A percentile compares a stretch with the other conserved stretches of the same genome.
Evolutionary conservation across 768 basidiomycete species (phyloP).

Genomic region (Auricularia sp.): DNA sequence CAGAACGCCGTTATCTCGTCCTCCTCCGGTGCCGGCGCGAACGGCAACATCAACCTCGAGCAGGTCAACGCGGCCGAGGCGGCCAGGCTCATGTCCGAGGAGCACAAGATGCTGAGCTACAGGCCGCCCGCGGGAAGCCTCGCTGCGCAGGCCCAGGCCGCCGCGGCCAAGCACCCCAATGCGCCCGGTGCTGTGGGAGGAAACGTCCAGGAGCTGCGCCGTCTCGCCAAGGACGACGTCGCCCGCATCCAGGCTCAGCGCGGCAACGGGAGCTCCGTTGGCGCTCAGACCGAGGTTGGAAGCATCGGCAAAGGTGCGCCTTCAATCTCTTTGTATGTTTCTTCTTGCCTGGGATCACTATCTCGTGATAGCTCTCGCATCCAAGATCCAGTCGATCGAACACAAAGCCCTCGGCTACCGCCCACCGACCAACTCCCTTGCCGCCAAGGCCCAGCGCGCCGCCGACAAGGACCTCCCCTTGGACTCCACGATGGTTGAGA

Average conservation of each 20-base stretch:
- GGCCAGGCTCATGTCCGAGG: slow-evolving; percentile 16
- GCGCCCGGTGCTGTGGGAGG: neutral
- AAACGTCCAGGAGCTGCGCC: neutral
- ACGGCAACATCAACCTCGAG: slow-evolving; percentile 9
- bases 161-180: neutral
- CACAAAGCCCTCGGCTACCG: slow-evolving; percentile 10
- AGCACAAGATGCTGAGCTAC: slow-evolving; percentile 18
- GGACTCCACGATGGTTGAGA: neutral
- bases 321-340: neutral
- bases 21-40: no score
- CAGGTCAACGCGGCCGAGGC: slow-evolving; percentile 14
- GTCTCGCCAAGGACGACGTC: neutral
- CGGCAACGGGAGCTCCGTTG: neutral
- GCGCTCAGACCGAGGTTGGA: neutral
- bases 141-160: slow-evolving; percentile 18
- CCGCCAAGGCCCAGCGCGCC: slow-evolving; percentile 13
- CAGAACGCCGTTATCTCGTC: no score
- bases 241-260: neutral
- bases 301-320: neutral
- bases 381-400: neutral
- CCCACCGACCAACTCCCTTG: slow-evolving; percentile 14
- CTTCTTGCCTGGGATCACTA: neutral
- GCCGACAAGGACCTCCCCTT: neutral
- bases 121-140: slow-evolving; percentile 19
- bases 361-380: neutral